A percentile compares a stretch with the other conserved stretches of the same genome.
These are phyloP conservation scores for Yamadazyma oceani DNA, from an alignment of 1,139 yeast genomes.

Conservation along the genomic window DNA sequence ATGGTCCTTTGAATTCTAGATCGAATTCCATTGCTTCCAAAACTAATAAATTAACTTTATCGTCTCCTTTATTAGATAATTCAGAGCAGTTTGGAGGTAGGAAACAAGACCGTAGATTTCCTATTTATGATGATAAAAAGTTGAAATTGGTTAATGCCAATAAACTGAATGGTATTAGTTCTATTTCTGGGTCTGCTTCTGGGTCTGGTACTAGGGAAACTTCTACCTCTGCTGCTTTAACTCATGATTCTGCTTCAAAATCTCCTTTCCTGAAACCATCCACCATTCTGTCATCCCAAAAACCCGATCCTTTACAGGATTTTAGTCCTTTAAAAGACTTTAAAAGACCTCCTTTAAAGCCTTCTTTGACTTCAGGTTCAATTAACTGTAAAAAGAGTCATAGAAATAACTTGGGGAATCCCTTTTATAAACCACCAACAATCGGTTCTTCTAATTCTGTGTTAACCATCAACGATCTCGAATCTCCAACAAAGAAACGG, in stretches of 20 bases:
- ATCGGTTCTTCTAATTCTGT: constrained; percentile 7
- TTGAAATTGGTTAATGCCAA: constrained; percentile 2
- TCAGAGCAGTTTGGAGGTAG: constrained; percentile 9
- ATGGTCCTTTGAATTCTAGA: constrained; percentile 4
- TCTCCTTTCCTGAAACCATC: too few relatives aligned
- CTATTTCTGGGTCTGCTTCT: too few relatives aligned
- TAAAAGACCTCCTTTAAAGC: constrained; percentile 18
- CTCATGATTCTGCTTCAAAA: too few relatives aligned
- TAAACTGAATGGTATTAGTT: too few relatives aligned
- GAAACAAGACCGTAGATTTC: constrained; percentile 8
- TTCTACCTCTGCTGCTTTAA: too few relatives aligned
- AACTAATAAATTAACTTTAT: constrained; percentile 13
- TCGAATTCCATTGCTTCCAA: constrained; percentile 12
- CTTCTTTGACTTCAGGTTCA: constrained; percentile 8
- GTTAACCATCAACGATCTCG: constrained; percentile 2
- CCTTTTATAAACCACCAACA: constrained; percentile 17
- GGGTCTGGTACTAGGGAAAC: too few relatives aligned
- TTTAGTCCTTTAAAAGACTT: constrained; percentile 5
- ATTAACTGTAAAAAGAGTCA: constrained; percentile 3
- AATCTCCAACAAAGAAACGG: constrained; percentile 18
- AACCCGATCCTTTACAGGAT: background rate
- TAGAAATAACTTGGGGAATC: constrained; percentile 15
- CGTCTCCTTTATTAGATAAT: constrained; percentile 18
- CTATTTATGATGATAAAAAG: constrained; percentile 15
- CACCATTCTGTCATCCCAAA: too few relatives aligned